A percentile compares a stretch with the other conserved stretches of the same genome.
Conservation (phyloP, 2,329 filamentous ascomycete species). For the Pseudopyrenochaeta lycopersici region DNA sequence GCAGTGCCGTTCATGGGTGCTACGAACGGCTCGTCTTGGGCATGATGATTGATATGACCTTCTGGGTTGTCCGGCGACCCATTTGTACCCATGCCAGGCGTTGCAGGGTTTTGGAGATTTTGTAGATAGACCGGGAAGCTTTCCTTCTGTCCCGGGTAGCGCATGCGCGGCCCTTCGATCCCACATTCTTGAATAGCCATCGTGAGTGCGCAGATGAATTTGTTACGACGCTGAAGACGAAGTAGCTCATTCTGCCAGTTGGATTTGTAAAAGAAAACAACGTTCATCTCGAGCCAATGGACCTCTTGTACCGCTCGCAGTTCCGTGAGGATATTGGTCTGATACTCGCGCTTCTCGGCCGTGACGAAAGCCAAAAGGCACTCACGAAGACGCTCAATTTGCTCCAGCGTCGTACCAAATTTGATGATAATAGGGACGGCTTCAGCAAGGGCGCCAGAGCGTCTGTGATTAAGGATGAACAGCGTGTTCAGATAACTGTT, state of each 20-base stretch:
- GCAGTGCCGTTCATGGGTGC: constrained; percentile 36
- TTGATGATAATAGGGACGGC: constrained; percentile 84
- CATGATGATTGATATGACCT: constrained; percentile 44
- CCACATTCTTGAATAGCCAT: constrained; percentile 82
- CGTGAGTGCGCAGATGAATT: constrained; percentile 93
- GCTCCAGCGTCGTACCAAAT: constrained; percentile 83
- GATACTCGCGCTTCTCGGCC: constrained; percentile 88
- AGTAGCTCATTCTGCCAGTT: constrained; percentile 96
- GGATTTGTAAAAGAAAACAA: constrained; percentile 97
- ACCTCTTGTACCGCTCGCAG: constrained; percentile 81
- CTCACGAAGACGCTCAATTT: constrained; percentile 83
- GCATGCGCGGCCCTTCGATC: constrained; percentile 83
- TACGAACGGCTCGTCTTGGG: constrained; percentile 55
- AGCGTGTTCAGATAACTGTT: constrained; percentile 93
- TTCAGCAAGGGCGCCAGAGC: constrained; percentile 87
- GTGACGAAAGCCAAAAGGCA: constrained; percentile 84
- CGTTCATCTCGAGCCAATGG: constrained; percentile 85
- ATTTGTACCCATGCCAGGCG: constrained; percentile 53
- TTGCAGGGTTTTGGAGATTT: constrained; percentile 58
- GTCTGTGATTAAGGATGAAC: constrained; percentile 94
- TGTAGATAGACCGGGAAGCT: constrained; percentile 73
- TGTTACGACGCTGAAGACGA: constrained; percentile 89
- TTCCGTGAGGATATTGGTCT: constrained; percentile 85
- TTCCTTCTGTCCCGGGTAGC: constrained; percentile 72
- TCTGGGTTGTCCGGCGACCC: constrained; percentile 56